Evolutionary conservation across 129 eudicot genomes (phyloP), one percentile per base, ranked within the genome.

Genomic region (Flaveria brownii): DNA sequence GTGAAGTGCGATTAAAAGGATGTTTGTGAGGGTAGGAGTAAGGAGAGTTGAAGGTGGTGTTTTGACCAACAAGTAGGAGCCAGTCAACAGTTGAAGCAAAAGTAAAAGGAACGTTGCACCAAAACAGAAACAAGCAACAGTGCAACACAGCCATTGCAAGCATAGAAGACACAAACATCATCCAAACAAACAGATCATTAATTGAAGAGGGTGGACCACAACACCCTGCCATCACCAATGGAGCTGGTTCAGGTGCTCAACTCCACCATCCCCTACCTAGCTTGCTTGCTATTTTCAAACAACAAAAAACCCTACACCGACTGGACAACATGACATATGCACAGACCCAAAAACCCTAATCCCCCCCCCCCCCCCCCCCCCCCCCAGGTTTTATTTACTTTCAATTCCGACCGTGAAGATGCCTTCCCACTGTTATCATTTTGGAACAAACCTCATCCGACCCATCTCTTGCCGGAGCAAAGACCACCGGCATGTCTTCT

Each of bases 401-500:
- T 28, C 3, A 63, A 13, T 50, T 50, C 8, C 9, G 15, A n/a
- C 56, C 30, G 6, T 8, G 28, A 50, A 51, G 1, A 23, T 9
- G 46, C 30, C 33, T 28, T 6, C 75, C 75, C 2, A 71, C 63
- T 9, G 25, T 50, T 0, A 15, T 30, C 75, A 74, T 63, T 16
- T 17, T 59, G 1, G 57, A 69, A 18, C 15, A 0, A 33, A 69
- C 70, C 36, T 13, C 33, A 41, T 75, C 88, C 14, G 88, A 84
- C 2, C 97, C 96, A 55, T 87, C 86, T 30, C 96, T 80, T 0
- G 92, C 76, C 8, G 92, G 96, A 15, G 54, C 54, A 62, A 89
- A 92, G 72, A 80, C 76, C 0, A 84, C 84, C 0, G 97, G 96
- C 62, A 89, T 74, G 42, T 46, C 91, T 17, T 89, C 91, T 4